phyloP scores from a whole-genome alignment of 805 yeast genomes.

The Groenewaldozyma tartarivorans region DNA sequence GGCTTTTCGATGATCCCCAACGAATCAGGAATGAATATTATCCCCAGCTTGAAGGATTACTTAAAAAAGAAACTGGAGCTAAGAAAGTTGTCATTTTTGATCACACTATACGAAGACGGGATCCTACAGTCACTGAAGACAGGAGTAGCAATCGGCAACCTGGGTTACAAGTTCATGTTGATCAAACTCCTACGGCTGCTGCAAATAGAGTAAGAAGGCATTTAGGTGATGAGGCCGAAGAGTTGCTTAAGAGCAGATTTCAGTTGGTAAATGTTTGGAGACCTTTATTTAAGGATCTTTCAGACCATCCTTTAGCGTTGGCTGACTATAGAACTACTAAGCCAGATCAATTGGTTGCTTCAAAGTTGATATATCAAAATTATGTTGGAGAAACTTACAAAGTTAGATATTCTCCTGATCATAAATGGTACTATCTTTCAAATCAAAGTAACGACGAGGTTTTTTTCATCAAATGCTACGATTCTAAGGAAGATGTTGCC shows the following conservation, averaged over 20 bases:
- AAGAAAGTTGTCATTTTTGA: conserved; percentile 15
- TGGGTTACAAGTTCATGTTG: conserved; percentile 17
- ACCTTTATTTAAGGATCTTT: conserved; percentile 14
- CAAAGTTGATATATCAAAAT: conserved; percentile 15
- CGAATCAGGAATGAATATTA: conserved; percentile 15
- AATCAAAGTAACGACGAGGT: conserved; percentile 16
- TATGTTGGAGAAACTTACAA: conserved; percentile 18
- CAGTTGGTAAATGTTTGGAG: conserved; percentile 21
- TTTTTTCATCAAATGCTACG: conserved; percentile 12
- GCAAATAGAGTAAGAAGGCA: conserved; percentile 15
- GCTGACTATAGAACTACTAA: conserved; percentile 15
- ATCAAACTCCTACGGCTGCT: conserved; percentile 18
- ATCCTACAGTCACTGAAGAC: conserved; percentile 8
- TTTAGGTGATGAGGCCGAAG: conserved; percentile 15
- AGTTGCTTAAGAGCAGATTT: conserved; percentile 13
- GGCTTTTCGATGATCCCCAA: conserved; percentile 13
- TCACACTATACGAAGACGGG: conserved; percentile 9
- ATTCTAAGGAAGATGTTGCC: conserved; percentile 15
- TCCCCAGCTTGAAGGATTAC: conserved; percentile 13
- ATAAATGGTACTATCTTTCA: conserved; percentile 14
- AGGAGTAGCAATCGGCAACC: conserved; percentile 16
- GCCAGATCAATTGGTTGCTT: conserved; percentile 13
- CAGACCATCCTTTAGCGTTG: conserved; percentile 17
- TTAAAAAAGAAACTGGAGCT: conserved; percentile 18
- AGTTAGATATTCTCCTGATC: conserved; percentile 14